phyloP scores from a whole-genome alignment of 2,329 filamentous ascomycete genomes.

The Colletotrichum camelliae region DNA sequence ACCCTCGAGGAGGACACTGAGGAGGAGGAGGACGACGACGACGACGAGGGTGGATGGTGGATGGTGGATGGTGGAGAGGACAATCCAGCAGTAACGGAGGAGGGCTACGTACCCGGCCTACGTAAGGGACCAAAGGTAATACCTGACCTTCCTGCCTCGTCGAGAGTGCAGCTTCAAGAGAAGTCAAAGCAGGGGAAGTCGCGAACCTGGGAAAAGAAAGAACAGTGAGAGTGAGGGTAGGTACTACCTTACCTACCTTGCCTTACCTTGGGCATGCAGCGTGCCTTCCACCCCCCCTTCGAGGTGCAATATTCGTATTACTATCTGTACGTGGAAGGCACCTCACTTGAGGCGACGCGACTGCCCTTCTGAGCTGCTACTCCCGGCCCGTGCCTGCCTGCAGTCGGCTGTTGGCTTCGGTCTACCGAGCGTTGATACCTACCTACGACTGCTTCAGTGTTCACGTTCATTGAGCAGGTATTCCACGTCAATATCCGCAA shows the following conservation, averaged over 20 bases:
- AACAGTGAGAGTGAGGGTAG: background rate
- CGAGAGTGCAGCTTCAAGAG: background rate
- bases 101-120: background rate
- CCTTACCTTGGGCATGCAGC: background rate
- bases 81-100: background rate
- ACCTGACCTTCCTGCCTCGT: background rate
- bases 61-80: background rate
- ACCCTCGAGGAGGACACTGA: background rate
- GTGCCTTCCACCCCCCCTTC: background rate
- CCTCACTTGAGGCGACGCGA: background rate
- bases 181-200: background rate
- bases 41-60: background rate
- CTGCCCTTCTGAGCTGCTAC: background rate
- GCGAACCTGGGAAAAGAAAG: background rate
- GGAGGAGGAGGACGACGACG: background rate
- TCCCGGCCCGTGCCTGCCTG: constrained; percentile 8
- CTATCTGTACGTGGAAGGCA: background rate
- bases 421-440: background rate
- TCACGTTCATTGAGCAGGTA: too few relatives aligned
- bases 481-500: background rate
- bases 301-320: background rate
- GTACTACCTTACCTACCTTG: too few relatives aligned
- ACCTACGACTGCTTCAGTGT: too few relatives aligned
- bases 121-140: background rate
- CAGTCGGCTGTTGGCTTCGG: background rate